Base-by-base conservation (phyloP, 192 early-diverging fungal species). In the Thamnidium elegans region DNA sequence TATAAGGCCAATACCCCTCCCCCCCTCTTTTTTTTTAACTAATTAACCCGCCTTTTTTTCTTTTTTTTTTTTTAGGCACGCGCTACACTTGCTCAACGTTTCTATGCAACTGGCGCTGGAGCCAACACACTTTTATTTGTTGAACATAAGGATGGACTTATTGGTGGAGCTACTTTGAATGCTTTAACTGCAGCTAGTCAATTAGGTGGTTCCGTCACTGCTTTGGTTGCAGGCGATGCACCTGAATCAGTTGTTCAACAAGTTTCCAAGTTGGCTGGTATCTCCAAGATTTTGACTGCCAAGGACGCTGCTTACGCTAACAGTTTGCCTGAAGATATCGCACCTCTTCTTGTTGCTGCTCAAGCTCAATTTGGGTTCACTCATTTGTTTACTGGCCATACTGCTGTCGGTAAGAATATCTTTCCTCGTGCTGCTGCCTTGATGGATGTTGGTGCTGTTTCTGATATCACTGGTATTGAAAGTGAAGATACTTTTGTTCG, bases 371-470 rank as follows among this genome's bases (percentile, higher is more conserved):
- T 79, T 31, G 74, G 71, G 23, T 88, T 91, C 74, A 86, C 92
- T 52, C 94, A 99, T 74, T 79, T 99, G 50, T 77, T 99, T 53
- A 91, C 91, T 6, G 79, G 90, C 6, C 92, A 96, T 79, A 84
- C 90, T 34, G 89, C 94, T 8, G 91, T 91, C 70, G 93, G 92
- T 42, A 97, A 97, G 88, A 99, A 96, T 79, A 79, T 95, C 32
- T 71, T 97, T 70, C 96, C 96, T 21, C 88, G 96, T n/a, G 87
- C 89, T 58, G 94, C 94, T 39, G 96, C 96, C 19, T 70, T 96
- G 17, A 76, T 96, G 63, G 94, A 99, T 68, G 89, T 96, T 58
- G 87, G 88, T 69, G 90, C 88, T 71, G 79, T 99, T 48, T 94
- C 96, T 14, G 96, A 99, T 67, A 87, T 97, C 50, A 89, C 83